Evolutionary conservation across 768 basidiomycete species (phyloP).

Genomic region (Strobilomyces echinocephalus): DNA sequence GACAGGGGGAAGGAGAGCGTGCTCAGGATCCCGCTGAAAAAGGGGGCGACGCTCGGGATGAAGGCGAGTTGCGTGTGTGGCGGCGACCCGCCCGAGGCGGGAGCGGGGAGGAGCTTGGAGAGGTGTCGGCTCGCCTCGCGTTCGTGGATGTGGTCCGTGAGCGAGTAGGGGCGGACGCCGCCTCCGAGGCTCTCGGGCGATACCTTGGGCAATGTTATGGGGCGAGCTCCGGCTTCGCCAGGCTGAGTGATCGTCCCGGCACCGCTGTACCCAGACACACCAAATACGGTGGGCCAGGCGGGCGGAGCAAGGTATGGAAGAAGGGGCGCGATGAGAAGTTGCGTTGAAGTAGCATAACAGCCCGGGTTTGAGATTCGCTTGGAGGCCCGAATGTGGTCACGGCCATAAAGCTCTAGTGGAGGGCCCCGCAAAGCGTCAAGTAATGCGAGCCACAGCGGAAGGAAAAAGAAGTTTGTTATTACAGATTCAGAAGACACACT

Average conservation of each 20-base stretch:
- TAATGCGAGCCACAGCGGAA: constrained; percentile 18
- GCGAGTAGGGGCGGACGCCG: constrained; percentile 76
- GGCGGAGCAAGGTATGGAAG: constrained; percentile 58
- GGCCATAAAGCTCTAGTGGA: constrained; percentile 77
- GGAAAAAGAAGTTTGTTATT: constrained; percentile 34
- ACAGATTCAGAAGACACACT: constrained; percentile 31
- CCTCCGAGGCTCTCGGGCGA: constrained; percentile 68
- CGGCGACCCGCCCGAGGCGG: constrained; percentile 1
- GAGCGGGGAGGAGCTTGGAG: constrained; percentile 45
- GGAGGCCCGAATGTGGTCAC: constrained; percentile 58
- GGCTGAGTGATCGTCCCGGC: constrained; percentile 79
- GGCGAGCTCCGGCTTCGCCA: constrained; percentile 58
- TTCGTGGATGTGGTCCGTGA: constrained; percentile 99
- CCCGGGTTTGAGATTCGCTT: constrained; percentile 96
- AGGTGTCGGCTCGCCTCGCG: constrained; percentile 90
- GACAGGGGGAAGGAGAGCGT: constrained; percentile 79
- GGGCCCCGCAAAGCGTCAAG: background rate
- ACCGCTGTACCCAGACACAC: constrained; percentile 91
- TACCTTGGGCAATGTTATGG: constrained; percentile 77
- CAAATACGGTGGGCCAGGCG: constrained; percentile 80
- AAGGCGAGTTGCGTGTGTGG: constrained; percentile 65
- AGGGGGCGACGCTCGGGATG: constrained; percentile 81
- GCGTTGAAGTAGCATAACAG: constrained; percentile 92
- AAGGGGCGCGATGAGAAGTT: constrained; percentile 88
- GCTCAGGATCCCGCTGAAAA: constrained; percentile 95